A percentile compares a stretch with the other conserved stretches of the same genome.
Evolutionary conservation across 148 eudicot genomes (phyloP).

Genomic region (Dianthus caryophyllus): DNA sequence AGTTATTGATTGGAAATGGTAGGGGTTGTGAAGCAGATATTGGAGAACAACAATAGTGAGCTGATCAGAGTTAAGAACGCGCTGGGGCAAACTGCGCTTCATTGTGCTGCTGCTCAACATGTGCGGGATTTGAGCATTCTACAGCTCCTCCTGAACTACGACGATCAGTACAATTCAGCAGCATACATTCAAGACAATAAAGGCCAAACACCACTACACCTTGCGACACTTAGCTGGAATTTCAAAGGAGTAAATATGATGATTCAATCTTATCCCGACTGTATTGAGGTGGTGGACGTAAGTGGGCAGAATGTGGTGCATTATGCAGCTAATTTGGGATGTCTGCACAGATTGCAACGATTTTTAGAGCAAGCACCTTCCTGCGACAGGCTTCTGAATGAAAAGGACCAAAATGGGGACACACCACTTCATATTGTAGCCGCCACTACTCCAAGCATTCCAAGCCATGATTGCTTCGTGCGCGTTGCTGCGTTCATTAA

Average conservation of each 20-base stretch:
- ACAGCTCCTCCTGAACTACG: not conserved
- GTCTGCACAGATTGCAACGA: not conserved
- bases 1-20: not conserved
- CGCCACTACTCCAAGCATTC: not conserved
- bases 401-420: constrained; percentile 21
- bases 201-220: constrained; percentile 11
- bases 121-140: not conserved
- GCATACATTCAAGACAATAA: constrained; percentile 11
- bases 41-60: not conserved
- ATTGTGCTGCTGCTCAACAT: constrained; percentile 17
- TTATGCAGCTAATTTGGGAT: constrained; percentile 20
- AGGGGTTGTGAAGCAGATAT: not conserved
- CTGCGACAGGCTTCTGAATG: constrained; percentile 7
- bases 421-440: constrained; percentile 20
- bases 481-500: not conserved
- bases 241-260: constrained; percentile 1
- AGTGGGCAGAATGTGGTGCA: constrained; percentile 13
- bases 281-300: not conserved
- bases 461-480: not conserved
- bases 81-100: constrained; percentile 10
- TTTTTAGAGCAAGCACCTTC: not conserved
- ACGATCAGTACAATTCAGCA: not conserved
- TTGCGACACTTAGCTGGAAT: constrained; percentile 4
- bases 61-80: not conserved
- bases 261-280: not conserved